Evolutionary conservation across 306 rosid species (phyloP).

Genomic region (Senna tora): DNA sequence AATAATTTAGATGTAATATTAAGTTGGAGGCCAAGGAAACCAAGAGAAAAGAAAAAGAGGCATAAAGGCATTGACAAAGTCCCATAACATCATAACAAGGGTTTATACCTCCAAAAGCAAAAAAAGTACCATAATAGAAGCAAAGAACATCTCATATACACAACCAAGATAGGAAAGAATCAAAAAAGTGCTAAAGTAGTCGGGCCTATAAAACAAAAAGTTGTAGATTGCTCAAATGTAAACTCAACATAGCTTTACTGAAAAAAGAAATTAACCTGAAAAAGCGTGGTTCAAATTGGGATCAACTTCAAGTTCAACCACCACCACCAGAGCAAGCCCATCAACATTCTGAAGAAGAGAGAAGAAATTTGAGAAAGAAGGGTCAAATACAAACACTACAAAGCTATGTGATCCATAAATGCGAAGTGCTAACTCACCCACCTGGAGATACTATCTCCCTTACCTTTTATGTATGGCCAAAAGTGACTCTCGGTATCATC

Average conservation of each 20-base stretch:
- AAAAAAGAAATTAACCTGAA: background rate
- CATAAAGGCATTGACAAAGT: background rate
- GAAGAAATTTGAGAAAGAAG: background rate
- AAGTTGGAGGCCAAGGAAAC: background rate
- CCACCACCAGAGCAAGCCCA: background rate
- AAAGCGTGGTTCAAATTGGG: background rate
- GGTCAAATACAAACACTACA: background rate
- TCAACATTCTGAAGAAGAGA: constrained; percentile 1
- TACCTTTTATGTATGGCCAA: background rate
- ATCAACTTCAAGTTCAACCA: constrained; percentile 23
- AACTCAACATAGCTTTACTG: background rate
- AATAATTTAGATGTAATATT: background rate
- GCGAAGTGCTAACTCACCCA: no score
- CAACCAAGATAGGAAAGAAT: constrained; percentile 27
- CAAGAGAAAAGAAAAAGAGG: constrained; percentile 4
- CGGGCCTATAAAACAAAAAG: constrained; percentile 5
- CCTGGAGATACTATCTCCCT: background rate
- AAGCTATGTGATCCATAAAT: background rate
- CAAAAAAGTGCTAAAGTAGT: constrained; percentile 18
- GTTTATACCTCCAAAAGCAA: background rate
- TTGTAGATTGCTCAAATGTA: constrained; percentile 13
- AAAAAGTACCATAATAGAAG: constrained; percentile 13
- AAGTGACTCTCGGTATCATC: background rate
- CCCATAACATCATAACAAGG: background rate
- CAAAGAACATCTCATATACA: constrained; percentile 30